Conservation (phyloP, 2,329 filamentous ascomycete genomes). For the Aspergillus piperis region DNA sequence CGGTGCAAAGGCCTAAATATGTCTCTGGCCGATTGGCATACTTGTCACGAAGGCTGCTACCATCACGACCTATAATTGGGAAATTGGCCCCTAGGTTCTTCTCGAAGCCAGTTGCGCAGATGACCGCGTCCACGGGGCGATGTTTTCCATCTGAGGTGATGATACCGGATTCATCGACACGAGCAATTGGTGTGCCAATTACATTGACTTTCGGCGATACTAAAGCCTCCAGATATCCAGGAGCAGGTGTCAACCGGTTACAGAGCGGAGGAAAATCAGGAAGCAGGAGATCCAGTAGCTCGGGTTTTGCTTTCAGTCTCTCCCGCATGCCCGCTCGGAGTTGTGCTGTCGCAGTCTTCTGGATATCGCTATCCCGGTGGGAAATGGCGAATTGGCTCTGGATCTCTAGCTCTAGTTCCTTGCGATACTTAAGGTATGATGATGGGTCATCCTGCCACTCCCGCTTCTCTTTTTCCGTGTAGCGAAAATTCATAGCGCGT, state of each 20-base stretch:
- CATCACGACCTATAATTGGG: constrained; percentile 2
- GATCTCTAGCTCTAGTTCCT: constrained; percentile 6
- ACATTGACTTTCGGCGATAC: constrained; percentile 4
- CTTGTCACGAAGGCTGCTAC: neutral
- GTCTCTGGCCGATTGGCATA: neutral
- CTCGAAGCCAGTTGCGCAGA: constrained; percentile 6
- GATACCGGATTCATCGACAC: neutral
- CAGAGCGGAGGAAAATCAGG: constrained; percentile 3
- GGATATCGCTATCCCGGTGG: neutral
- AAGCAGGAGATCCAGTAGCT: neutral
- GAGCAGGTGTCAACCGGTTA: constrained; percentile 4
- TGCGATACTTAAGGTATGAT: constrained; percentile 8
- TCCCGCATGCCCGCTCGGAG: constrained; percentile 1
- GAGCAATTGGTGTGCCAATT: neutral
- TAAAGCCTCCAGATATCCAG: constrained; percentile 2
- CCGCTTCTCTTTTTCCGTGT: neutral
- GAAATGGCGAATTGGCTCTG: constrained; percentile 6
- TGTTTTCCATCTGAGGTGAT: neutral
- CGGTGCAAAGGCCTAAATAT: neutral
- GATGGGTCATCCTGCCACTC: neutral
- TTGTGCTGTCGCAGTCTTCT: neutral
- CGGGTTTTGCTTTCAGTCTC: neutral
- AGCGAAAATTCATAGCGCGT: neutral
- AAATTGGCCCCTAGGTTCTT: neutral
- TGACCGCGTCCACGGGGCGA: neutral